phyloP scores from a whole-genome alignment of 331 rosid species.

The Cucumis variabilis region DNA sequence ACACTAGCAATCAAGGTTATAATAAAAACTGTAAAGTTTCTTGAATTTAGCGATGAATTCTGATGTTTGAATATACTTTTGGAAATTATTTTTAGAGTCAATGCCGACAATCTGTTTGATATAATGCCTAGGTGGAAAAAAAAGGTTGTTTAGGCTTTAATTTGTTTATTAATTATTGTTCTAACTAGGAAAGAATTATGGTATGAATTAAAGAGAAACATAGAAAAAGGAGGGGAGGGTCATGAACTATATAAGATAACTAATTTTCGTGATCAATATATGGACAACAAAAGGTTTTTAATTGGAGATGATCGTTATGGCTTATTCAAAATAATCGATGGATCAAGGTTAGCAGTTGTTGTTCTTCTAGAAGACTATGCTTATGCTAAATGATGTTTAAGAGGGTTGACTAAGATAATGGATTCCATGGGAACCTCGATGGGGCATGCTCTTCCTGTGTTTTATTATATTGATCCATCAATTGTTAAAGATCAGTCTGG shows the following conservation, averaged over 20 bases:
- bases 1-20: no score
- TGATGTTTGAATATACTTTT: neutral
- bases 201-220: no score
- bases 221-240: no score
- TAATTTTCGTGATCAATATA: no score
- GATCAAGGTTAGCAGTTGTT: neutral
- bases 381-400: conserved; percentile 28
- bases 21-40: neutral
- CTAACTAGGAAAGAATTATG: no score
- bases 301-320: neutral
- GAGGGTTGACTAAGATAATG: conserved; percentile 7
- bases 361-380: neutral
- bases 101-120: no score
- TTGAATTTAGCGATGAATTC: neutral
- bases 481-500: conserved; percentile 12
- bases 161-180: no score
- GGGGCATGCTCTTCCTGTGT: conserved; percentile 12
- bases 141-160: no score
- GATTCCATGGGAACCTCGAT: neutral
- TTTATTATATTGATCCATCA: neutral
- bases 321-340: neutral
- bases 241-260: no score
- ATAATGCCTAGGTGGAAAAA: no score
- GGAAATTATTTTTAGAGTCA: neutral
- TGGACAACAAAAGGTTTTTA: neutral